Evolutionary conservation across 129 eudicot genomes (phyloP), one percentile per base, ranked within the genome.

Genomic region (Heracleum sosnowskyi): DNA sequence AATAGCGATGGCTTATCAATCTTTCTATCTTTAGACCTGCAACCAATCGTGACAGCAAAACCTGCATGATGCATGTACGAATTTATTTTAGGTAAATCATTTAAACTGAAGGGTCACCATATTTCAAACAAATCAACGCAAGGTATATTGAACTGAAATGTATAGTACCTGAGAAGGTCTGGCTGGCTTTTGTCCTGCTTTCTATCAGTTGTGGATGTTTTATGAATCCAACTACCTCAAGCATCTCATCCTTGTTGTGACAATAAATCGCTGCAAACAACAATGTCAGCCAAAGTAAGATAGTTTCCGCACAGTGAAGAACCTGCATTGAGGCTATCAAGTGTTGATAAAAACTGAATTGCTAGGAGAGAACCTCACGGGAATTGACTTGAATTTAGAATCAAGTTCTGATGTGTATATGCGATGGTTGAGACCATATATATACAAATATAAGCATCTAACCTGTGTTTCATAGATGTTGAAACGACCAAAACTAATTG

Each of bases 161-260:
- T 71, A 36, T 18, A 2, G 46, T 79, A 79, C 86, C 86, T 55
- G 53, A 49, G 70, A 66, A 33, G 75, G 80, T 34, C 31, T 76
- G 73, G 42, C 74, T 69, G 41, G 72, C 69, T 69, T 70, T 46
- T 39, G 47, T 28, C 20, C 39, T 60, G 45, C 64, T 40, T 34
- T 36, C 60, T 15, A 22, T 37, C 46, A 79, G 53, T 24, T 69
- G 55, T 28, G 74, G 47, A 37, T 80, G 77, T 75, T 69, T 60
- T 4, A 79, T 40, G 45, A 35, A 37, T 45, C 83, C 86, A 24
- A 76, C 76, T 29, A 83, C 44, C 74, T 69, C 49, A 45, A 83
- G 81, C 26, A 76, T 75, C 68, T 29, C 81, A 57, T 75, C 11
- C 74, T 69, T 71, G 53, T 79, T 78, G 37, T 55, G n/a, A 55